Evolutionary conservation across 2,329 filamentous ascomycete species (phyloP), one percentile per base, ranked within the genome.

Genomic region (Dothistroma pini): DNA sequence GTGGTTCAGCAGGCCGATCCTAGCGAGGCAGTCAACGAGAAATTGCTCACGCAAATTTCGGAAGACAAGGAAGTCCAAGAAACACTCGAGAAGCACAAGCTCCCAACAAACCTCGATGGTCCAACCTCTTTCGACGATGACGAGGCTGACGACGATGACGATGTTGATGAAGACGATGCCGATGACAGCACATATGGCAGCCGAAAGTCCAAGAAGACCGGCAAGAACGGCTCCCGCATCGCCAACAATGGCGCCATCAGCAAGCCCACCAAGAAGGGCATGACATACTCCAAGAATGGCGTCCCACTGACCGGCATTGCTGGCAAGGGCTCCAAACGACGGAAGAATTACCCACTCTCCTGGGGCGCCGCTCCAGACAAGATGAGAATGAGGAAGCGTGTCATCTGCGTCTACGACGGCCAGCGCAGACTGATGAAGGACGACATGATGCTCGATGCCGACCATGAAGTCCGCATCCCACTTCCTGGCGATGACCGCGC

Each of bases 311-410:
- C 77, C 29, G 76, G 80, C 38, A 63, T 66, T 59, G 72, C 47
- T 63, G 75, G 58, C 56, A 77, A 77, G 32, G 87, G 90, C 59
- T 90, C 91, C 77, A 96, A 96, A 83, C 93, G 91, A 81, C 87
- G 92, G 67, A 93, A 92, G 75, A 91, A 96, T 75, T 97, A 96
- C 75, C 95, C 95, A 12, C 86, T 90, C 0, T 93, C 90, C 1
- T 99, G 95, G 95, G 93, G 95, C 56, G 95, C 93, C 70, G 86
- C 93, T 64, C 88, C 90, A 71, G 89, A 91, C 71, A 92, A 95
- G 80, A 96, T 97, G 91, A 96, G 90, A 73, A 96, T 96, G 86
- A 97, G 96, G 86, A 97, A 97, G 85, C 90, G 95, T 31, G 91
- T 97, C 58, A 83, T 97, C 71, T 91, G 91, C 66, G 90, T 96